A percentile compares a stretch with the other conserved stretches of the same genome.
Evolutionary conservation across 2,329 filamentous ascomycete species (phyloP).

Genomic region (Ustulina deusta): DNA sequence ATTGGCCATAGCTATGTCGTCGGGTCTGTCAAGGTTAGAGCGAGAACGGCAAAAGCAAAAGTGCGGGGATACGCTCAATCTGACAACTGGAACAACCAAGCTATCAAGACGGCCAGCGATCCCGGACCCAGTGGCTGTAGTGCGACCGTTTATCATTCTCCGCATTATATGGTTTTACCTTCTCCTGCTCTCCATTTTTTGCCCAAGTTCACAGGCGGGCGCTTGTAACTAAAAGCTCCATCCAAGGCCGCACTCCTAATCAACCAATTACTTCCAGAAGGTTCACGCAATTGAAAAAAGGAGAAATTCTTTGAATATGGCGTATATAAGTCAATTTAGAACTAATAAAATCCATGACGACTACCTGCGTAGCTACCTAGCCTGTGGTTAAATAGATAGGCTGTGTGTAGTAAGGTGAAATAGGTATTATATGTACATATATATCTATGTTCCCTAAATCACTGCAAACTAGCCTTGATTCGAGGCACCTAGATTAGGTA

Average conservation of each 20-base stretch:
- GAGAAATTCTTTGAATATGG: no score
- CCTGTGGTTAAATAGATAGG: no score
- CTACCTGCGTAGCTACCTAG: no score
- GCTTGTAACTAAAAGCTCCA: no score
- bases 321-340: no score
- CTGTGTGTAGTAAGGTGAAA: no score
- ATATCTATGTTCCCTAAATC: no score
- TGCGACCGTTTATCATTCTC: constrained; percentile 1
- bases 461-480: no score
- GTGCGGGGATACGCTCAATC: constrained; percentile 16
- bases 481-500: no score
- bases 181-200: background rate
- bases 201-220: no score
- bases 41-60: background rate
- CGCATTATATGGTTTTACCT: background rate
- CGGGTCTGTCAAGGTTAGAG: background rate
- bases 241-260: background rate
- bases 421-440: no score
- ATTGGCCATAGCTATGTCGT: background rate
- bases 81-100: background rate
- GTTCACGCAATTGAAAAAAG: background rate
- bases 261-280: background rate
- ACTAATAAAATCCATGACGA: no score
- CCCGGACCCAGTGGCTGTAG: background rate
- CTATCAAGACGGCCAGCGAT: background rate